Base-by-base conservation (phyloP, 305 asterid species). In the Plantago lanceolata region DNA sequence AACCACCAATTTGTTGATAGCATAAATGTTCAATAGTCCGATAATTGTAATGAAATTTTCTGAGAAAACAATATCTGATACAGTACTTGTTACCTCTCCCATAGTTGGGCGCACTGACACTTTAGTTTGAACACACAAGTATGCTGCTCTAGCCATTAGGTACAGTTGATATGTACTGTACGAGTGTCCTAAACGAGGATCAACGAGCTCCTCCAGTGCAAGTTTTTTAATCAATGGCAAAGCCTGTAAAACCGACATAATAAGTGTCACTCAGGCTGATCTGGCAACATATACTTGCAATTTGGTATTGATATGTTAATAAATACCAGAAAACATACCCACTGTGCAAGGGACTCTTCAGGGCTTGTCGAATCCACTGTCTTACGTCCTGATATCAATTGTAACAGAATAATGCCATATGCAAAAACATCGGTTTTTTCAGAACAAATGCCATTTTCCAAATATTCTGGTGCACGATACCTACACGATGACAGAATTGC, bases 111-210 rank as follows among this genome's bases (percentile, higher is more conserved):
- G 78, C 28, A 55, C 47, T 17, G 44, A 57, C 49, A 88, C 77
- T 57, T 80, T 71, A 29, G 35, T 64, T 68, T 81, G 76, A 17
- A 82, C 57, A 50, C 87, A 84, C 56, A 78, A 54, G 50, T 71
- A 63, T 17, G 82, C 87, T 28, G 87, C 82, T 69, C 68, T 69
- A 66, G 81, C 64, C 87, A 84, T 83, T 63, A 64, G 85, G 76
- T 75, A 77, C 74, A 81, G 11, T 62, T 84, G 82, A 8, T 79
- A 70, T 11, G 63, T 71, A 66, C 65, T 67, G 19, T 73, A 81
- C 2, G 75, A 73, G 76, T 71, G 80, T 33, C 81, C 76, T 19
- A 83, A 73, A 9, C 72, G 79, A 24, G 81, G 83, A 70, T 83
- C 89, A 60, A 78, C 78, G 18, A 83, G 78, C 70, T 72, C 78